Base-by-base conservation (phyloP, 371 early-diverging fungal genomes). In the Funneliformis caledonium region DNA sequence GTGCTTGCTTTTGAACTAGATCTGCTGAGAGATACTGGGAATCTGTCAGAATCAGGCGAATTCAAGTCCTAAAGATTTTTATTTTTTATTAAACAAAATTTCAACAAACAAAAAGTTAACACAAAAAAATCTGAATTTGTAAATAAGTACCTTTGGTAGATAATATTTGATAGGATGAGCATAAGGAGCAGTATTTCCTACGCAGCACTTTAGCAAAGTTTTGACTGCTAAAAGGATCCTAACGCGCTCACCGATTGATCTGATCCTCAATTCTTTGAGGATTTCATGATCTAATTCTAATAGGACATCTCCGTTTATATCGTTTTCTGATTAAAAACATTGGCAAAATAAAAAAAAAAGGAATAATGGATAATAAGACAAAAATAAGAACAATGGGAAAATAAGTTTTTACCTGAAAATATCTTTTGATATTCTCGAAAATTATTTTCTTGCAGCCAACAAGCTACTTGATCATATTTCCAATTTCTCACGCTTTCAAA, bases 171-270 rank as follows among this genome's bases (percentile, higher is more conserved):
- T 52, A 16, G 45, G 69, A 69, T 43, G 43, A 43, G 0, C 16
- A 19, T 14, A 43, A 43, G 16, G 6, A 42, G n/a, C 12, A 19
- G 47, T 72, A 22, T 50, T 72, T 45, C 22, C 31, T 16, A 42
- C 8, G 72, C 94, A 93, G 70, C 89, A 89, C 80, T 92, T 88
- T 60, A 93, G 89, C 64, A 95, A 84, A 2, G 88, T 84, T 65
- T 91, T 92, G 62, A 97, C 92, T 7, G 94, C 95, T n/a, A 88
- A 84, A 19, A 94, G 83, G 60, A 98, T 85, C 72, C 93, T 86
- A 37, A 96, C 93, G 45, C 96, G 87, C 81, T 96, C 96, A 43
- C 97, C 96, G 12, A 97, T 94, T 1, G 93, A 92, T 64, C 84
- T 84, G 48, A 98, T 91, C 12, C 92, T 93, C 87, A 98, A 91